Base-by-base conservation (phyloP, 352 stramenopile species). In the Sclerospora graminicola region DNA sequence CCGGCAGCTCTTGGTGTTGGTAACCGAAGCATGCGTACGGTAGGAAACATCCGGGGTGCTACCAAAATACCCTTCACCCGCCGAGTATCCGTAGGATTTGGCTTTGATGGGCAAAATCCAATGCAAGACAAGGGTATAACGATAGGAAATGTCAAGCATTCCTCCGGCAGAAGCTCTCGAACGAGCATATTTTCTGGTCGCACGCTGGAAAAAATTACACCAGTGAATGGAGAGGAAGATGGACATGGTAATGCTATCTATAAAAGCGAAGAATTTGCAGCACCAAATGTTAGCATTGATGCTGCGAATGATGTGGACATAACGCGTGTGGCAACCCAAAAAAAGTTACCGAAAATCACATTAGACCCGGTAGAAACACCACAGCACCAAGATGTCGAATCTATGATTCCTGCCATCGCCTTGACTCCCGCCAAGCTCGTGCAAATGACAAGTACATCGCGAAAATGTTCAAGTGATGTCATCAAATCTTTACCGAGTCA, bases 391-490 rank as follows among this genome's bases (percentile, higher is more conserved):
- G 43, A 7, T 8, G 31, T 45, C 4, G 59, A 48, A n/a, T 35
- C 55, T 29, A 24, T 46, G 18, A 56, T 59, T 11, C 53, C 64
- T 11, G 66, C 76, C 5, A 54, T 81, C 18, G 61, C 66, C 0
- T 33, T 85, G 2, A 69, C 64, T 21, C 62, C 73, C 4, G 60
- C 69, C 13, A 59, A 82, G 41, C 34, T 82, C 4, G 40, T 79
- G n/a, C 67, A 65, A 42, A 84, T 73, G 40, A 58, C 61, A 9
- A 77, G 51, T 4, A 63, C 51, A 21, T 60, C 60, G 14, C 45
- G 41, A 19, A 31, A 29, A 41, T 32, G 39, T 21, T 8, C 30
- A 13, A 54, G 37, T 36, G 56, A 68, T 24, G 21, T 26, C 6
- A 6, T 52, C 1, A 72, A 50, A 31, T 60, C 63, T 14, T 51